phyloP scores from a whole-genome alignment of 805 yeast species.

The Naumovozyma dairenensis region DNA sequence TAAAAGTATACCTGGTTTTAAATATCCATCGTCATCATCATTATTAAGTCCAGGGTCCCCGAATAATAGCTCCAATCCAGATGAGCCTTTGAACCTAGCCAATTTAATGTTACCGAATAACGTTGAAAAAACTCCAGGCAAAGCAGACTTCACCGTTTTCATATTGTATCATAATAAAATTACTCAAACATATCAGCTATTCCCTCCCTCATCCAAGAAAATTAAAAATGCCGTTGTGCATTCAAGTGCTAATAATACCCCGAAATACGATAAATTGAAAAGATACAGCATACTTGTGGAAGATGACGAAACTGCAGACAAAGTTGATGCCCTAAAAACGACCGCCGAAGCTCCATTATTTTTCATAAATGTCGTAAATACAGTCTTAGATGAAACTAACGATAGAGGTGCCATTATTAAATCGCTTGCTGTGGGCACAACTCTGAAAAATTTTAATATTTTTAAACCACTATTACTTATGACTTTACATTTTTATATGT shows the following conservation, averaged over 20 bases:
- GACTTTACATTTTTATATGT: conserved; percentile 34
- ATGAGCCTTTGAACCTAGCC: conserved; percentile 28
- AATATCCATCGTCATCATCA: conserved; percentile 7
- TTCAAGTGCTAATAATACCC: conserved; percentile 1
- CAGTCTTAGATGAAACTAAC: conserved; percentile 33
- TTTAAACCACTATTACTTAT: conserved; percentile 51
- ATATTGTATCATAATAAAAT: conserved; percentile 36
- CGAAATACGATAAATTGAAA: conserved; percentile 5
- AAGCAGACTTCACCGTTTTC: conserved; percentile 50
- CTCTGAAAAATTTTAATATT: conserved; percentile 40
- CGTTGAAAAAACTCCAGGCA: conserved; percentile 38
- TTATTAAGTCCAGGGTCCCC: conserved; percentile 1
- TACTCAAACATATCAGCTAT: conserved; percentile 14
- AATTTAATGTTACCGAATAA: conserved; percentile 57
- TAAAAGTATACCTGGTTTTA: conserved; percentile 28
- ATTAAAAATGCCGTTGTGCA: background rate
- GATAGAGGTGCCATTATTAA: conserved; percentile 53
- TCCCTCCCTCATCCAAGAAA: conserved; percentile 12
- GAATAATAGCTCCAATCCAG: background rate
- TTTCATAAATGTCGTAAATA: conserved; percentile 47
- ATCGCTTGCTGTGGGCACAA: conserved; percentile 50
- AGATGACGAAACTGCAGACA: conserved; percentile 1
- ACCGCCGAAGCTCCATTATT: too few relatives aligned
- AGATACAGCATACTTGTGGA: conserved; percentile 1
- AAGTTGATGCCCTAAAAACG: conserved; percentile 26